phyloP scores from a whole-genome alignment of 2,329 filamentous ascomycete genomes.

The Blastomyces gilchristii region DNA sequence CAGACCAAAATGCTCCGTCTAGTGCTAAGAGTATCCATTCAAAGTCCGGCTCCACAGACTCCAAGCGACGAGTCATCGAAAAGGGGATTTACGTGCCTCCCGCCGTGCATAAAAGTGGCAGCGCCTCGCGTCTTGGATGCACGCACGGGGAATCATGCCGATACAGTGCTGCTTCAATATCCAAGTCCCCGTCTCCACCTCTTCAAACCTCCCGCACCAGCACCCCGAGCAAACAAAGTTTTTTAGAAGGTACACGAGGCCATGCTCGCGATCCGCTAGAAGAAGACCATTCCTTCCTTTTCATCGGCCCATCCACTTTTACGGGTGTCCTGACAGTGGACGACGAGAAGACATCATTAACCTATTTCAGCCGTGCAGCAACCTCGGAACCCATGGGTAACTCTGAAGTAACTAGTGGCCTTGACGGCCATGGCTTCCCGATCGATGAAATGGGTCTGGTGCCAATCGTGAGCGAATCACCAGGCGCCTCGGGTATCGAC shows the following conservation, averaged over 20 bases:
- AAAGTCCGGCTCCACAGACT: slow-evolving; percentile 2
- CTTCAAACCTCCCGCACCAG: slow-evolving; percentile 22
- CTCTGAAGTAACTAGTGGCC: background rate
- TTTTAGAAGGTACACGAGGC: slow-evolving; percentile 43
- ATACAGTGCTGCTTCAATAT: slow-evolving; percentile 12
- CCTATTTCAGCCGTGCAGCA: background rate
- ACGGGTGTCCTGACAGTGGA: slow-evolving; percentile 40
- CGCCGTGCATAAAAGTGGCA: background rate
- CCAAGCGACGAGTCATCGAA: background rate
- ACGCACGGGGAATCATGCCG: background rate
- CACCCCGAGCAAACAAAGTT: slow-evolving; percentile 28
- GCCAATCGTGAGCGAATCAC: slow-evolving; percentile 53
- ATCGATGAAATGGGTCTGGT: background rate
- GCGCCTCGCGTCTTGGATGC: background rate
- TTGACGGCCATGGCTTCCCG: background rate
- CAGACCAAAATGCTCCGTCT: background rate
- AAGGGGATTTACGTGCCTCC: background rate
- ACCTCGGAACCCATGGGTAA: background rate
- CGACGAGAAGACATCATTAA: slow-evolving; percentile 11
- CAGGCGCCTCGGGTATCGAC: slow-evolving; percentile 71
- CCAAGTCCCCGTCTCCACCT: slow-evolving; percentile 24
- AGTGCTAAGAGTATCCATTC: background rate
- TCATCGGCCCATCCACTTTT: slow-evolving; percentile 56
- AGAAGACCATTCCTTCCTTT: slow-evolving; percentile 59
- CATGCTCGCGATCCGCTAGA: slow-evolving; percentile 56